Evolutionary conservation across 345 rosid species (phyloP).

Genomic region (Pseudoturritis turrita): DNA sequence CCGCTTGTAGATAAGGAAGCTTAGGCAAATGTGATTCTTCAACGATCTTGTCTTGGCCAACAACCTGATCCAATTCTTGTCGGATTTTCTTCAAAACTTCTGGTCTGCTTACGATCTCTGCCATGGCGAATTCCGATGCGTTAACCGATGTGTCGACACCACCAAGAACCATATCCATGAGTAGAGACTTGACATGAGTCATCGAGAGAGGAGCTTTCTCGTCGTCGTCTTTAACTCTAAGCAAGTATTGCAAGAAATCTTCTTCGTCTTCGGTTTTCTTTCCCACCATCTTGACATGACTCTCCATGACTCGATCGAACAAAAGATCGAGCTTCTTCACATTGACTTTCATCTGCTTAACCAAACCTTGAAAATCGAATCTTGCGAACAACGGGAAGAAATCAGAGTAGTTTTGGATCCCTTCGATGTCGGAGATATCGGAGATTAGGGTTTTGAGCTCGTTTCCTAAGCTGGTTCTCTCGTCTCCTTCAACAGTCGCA

Average conservation of each 20-base stretch:
- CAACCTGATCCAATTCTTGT: conserved; percentile 38
- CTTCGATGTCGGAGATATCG: conserved; percentile 31
- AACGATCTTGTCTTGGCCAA: conserved; percentile 36
- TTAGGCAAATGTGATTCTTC: conserved; percentile 49
- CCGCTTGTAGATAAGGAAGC: conserved; percentile 38
- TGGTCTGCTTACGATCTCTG: conserved; percentile 38
- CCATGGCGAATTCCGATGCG: conserved; percentile 47
- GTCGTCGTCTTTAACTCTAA: conserved; percentile 34
- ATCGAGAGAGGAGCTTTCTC: conserved; percentile 33
- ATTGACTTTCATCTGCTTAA: conserved; percentile 30
- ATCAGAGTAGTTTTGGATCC: conserved; percentile 49
- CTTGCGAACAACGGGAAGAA: conserved; percentile 41
- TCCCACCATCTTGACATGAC: conserved; percentile 20
- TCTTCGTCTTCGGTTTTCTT: conserved; percentile 14
- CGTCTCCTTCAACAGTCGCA: conserved; percentile 36
- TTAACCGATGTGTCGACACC: conserved; percentile 41
- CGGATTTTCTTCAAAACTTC: conserved; percentile 27
- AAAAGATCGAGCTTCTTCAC: conserved; percentile 10
- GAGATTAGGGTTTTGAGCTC: conserved; percentile 34
- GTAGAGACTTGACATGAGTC: conserved; percentile 31
- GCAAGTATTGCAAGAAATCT: conserved; percentile 52
- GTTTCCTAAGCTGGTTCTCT: conserved; percentile 22
- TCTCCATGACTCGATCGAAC: conserved; percentile 30
- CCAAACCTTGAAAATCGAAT: conserved; percentile 54
- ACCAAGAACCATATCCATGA: conserved; percentile 36